Base-by-base conservation (phyloP, 805 yeast genomes). In the Candida peoriensis region DNA sequence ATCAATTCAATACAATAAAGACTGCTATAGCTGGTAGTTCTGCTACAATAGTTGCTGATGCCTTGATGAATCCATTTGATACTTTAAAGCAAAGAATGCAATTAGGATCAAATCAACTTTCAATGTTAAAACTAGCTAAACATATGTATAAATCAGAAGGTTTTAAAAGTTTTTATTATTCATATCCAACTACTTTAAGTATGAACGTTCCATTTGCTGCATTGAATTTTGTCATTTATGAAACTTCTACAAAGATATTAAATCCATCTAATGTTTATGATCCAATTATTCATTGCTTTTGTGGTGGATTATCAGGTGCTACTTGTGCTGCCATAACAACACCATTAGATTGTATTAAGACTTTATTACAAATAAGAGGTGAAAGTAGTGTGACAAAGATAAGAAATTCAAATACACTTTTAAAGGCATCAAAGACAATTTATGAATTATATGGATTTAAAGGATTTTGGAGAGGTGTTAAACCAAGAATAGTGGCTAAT, bases 1-100 rank as follows among this genome's bases (percentile, higher is more conserved):
- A 55, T 20, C 57, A 64, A 8, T 61, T 78, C 52, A 90, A 85
- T 53, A 93, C 96, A 15, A 49, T 83, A 24, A 81, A 85, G 46
- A 90, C 96, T 5, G 81, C 95, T 14, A 52, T 78, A 17, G 89
- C 96, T 11, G 98, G 97, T 42, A 82, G 88, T 9, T 79, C 84
- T 8, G 97, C 96, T 13, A 90, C 97, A 4, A 76, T 78, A n/a
- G 84, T 93, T 2, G 80, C 90, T 4, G 97, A 90, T 60, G 96
- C 96, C 2, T 68, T 93, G 47, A 90, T 90, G 97, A 90, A 93
- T 43, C 98, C 98, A 20, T 90, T 90, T 53, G 98, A 90, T 54
- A 94, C 90, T 19, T 66, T 93, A 38, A 90, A 90, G 58, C 98
- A 90, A 64, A 73, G 97, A 61, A 88, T 90, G 95, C 98, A 90